Percentiles rank a stretch among this genome's conserved stretches.
These are phyloP conservation scores for Carex scoparia DNA, from an alignment of 176 grass and related monocot genomes.

Conservation along the genomic window DNA sequence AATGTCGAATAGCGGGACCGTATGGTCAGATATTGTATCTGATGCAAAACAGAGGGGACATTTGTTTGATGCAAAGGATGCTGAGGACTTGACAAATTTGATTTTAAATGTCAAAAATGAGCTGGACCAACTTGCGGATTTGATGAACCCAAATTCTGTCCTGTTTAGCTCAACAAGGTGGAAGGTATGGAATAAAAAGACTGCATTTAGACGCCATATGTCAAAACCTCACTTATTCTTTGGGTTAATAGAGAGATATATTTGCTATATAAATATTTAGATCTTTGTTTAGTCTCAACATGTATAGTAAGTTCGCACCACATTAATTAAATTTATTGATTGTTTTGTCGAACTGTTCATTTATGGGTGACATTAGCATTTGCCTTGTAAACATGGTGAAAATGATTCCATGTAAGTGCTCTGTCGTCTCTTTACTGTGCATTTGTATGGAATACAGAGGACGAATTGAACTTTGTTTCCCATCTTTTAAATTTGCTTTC, in stretches of 20 bases:
- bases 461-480: no score
- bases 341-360: not conserved
- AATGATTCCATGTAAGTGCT: no score
- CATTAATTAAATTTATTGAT: not conserved
- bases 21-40: conserved; percentile 53
- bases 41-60: conserved; percentile 42
- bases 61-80: conserved; percentile 42
- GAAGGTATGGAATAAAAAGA: conserved; percentile 48
- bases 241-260: not conserved
- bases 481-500: no score
- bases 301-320: not conserved
- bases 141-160: conserved; percentile 52
- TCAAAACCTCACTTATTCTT: not conserved
- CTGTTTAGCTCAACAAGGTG: conserved; percentile 62
- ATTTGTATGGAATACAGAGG: no score
- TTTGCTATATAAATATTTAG: not conserved
- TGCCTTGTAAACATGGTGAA: not conserved
- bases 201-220: not conserved
- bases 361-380: not conserved
- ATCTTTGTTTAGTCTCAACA: not conserved
- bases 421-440: no score
- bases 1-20: conserved; percentile 38
- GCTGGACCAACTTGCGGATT: conserved; percentile 69
- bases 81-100: conserved; percentile 33
- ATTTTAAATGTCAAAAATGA: conserved; percentile 60